Evolutionary conservation across 2,329 filamentous ascomycete species (phyloP).

Genomic region (Penicillium olsonii): DNA sequence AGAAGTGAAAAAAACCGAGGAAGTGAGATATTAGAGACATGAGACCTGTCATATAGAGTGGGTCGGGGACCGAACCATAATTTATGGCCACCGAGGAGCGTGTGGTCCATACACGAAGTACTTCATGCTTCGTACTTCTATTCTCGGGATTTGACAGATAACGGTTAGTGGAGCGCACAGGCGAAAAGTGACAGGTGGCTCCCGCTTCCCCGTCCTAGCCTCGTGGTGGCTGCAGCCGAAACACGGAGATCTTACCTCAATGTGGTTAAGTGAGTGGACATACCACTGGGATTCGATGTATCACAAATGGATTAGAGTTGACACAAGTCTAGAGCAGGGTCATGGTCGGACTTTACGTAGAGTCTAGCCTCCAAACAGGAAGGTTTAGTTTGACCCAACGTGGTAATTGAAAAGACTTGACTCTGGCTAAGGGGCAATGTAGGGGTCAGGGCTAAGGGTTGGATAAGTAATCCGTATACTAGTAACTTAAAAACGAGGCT

Average conservation of each 20-base stretch:
- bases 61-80: neutral
- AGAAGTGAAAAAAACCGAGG: neutral
- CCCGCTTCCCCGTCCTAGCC: conserved; percentile 1
- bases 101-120: neutral
- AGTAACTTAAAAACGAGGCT: neutral
- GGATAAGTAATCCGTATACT: too few species aligned
- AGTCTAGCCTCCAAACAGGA: neutral
- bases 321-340: neutral
- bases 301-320: neutral
- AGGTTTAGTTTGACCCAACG: neutral
- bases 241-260: neutral
- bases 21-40: neutral
- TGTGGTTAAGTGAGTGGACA: neutral
- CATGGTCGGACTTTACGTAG: neutral
- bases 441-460: neutral
- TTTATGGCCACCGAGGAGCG: neutral
- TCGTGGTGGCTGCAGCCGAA: neutral
- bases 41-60: neutral
- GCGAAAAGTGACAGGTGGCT: neutral
- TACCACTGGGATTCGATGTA: neutral
- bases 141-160: conserved; percentile 3
- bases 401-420: neutral
- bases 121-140: too few species aligned
- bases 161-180: neutral
- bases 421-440: neutral